Base-by-base conservation (phyloP, 768 basidiomycete genomes). In the Hypsizygus marmoreus region DNA sequence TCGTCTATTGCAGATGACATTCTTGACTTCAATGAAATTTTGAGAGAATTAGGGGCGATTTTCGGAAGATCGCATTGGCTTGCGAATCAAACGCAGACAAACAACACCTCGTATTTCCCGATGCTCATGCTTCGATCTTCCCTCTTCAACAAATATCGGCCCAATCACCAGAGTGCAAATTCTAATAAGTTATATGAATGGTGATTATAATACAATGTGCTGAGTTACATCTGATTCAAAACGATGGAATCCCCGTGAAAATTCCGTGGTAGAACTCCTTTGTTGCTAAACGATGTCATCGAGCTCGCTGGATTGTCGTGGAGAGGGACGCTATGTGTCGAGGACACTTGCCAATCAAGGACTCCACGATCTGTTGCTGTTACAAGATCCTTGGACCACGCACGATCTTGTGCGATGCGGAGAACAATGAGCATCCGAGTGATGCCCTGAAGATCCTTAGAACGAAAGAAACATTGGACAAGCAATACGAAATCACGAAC, bases 381-480 rank as follows among this genome's bases (percentile, higher is more conserved):
- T 8, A 60, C 52, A 20, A 60, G 44, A 22, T 60, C 56, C 43
- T 29, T 49, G 7, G 56, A 60, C 58, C 58, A 60, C 10, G 56
- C 58, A n/a, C 54, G 58, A 42, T 49, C 47, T 35, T 57, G 56
- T 26, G 56, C 53, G 11, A 60, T 51, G n/a, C 58, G 53, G 46
- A 55, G 49, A 29, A 60, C 31, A 4, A 60, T 19, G 30, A 51
- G 37, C 35, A 60, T 47, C 12, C 58, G 51, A 2, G 53, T 51
- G 6, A 60, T 55, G 24, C 53, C 51, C 58, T 60, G 13, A 2
- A 20, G 14, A 26, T 14, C 17, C 10, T 22, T 26, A 13, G 13
- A 40, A n/a, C 33, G 16, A 42, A 16, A 5, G 20, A 10, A 22
- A 11, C 6, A 26, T 25, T 14, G 34, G 25, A 4, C 20, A 13